Conservation (phyloP, 257 asterid genomes). For the Pogostemon cablin region DNA sequence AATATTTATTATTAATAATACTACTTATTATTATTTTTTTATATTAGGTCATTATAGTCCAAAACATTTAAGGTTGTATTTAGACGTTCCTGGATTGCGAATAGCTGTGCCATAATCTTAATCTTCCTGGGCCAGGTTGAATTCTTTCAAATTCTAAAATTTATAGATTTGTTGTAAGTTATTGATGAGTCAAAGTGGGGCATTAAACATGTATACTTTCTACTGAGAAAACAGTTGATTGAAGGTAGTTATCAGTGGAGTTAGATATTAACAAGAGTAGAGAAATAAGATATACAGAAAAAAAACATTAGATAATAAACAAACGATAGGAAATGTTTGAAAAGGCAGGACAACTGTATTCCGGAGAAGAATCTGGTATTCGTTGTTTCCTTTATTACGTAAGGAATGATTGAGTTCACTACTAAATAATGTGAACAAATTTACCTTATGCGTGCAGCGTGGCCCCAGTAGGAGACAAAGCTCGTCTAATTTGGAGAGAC, state of each 20-base stretch:
- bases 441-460: no score
- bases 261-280: slow-evolving; percentile 12
- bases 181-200: background rate
- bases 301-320: background rate
- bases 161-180: slow-evolving; percentile 18
- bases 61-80: no score
- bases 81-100: background rate
- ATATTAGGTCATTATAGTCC: no score
- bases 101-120: background rate
- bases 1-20: no score
- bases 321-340: background rate
- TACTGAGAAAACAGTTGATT: slow-evolving; percentile 3
- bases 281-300: background rate
- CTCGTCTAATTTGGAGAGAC: slow-evolving; percentile 11
- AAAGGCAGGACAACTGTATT: background rate
- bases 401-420: background rate
- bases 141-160: background rate
- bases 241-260: slow-evolving; percentile 13
- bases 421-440: background rate
- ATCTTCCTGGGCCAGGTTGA: background rate
- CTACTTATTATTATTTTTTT: no score
- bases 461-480: background rate
- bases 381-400: background rate
- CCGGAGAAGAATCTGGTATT: slow-evolving; percentile 4
- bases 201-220: slow-evolving; percentile 18